Evolutionary conservation across 768 basidiomycete genomes (phyloP).

Genomic region (Leccinum incarnatum): DNA sequence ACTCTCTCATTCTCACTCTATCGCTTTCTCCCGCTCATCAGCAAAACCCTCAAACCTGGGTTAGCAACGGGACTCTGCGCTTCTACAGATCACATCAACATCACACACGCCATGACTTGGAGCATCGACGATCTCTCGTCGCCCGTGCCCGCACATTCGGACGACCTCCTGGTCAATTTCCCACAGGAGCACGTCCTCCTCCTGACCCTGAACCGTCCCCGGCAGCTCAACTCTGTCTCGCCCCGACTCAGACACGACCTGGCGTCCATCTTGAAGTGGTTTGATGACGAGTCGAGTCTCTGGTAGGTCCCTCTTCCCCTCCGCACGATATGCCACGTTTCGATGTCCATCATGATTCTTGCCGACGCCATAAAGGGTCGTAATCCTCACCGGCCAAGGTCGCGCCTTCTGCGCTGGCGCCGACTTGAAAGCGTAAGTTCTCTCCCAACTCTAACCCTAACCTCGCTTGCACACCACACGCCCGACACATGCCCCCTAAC

Average conservation of each 20-base stretch:
- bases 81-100: neutral
- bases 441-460: neutral
- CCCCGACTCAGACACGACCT: constrained; percentile 56
- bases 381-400: constrained; percentile 70
- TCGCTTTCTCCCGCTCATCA: neutral
- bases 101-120: neutral
- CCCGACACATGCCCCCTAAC: neutral
- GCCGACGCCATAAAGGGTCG: constrained; percentile 50
- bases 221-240: constrained; percentile 71
- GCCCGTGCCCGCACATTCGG: constrained; percentile 30
- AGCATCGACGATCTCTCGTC: neutral
- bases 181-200: constrained; percentile 52
- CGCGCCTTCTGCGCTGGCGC: constrained; percentile 77
- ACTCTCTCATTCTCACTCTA: too few species aligned
- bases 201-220: constrained; percentile 65
- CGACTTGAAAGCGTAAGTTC: constrained; percentile 67
- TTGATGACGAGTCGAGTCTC: constrained; percentile 65
- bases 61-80: neutral
- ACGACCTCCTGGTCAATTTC: constrained; percentile 38
- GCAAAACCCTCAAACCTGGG: neutral
- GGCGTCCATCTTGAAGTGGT: constrained; percentile 59
- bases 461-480: neutral
- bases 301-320: constrained; percentile 47
- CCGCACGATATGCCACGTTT: neutral
- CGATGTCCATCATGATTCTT: neutral